phyloP scores from a whole-genome alignment of 225 moss, liverwort and hornwort species.

The Bryum argenteum region DNA sequence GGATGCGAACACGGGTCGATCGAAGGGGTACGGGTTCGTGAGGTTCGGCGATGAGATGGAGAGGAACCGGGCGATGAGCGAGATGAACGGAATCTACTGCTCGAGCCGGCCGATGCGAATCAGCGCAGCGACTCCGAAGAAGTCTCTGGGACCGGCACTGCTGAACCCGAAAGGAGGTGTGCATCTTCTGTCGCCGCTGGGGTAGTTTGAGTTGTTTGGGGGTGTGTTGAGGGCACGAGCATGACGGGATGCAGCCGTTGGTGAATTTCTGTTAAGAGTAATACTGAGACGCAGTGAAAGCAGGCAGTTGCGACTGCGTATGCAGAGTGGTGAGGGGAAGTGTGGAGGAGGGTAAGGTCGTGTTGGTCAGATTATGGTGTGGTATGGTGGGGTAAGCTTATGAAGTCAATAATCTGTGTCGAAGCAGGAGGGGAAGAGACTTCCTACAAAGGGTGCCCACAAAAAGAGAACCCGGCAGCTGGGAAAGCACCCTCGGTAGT shows the following conservation, averaged over 20 bases:
- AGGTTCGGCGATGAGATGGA: slow-evolving; percentile 99
- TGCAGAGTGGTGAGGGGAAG: slow-evolving; percentile 27
- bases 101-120: slow-evolving; percentile 99
- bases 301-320: slow-evolving; percentile 34
- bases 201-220: neutral
- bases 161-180: slow-evolving; percentile 64
- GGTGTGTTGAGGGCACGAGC: slow-evolving; percentile 28
- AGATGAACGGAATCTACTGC: slow-evolving; percentile 98
- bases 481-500: slow-evolving; percentile 75
- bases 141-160: slow-evolving; percentile 63
- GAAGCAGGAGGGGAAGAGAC: slow-evolving; percentile 71
- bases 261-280: slow-evolving; percentile 13
- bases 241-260: slow-evolving; percentile 30
- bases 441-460: slow-evolving; percentile 65
- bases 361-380: slow-evolving; percentile 38
- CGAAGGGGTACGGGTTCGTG: slow-evolving; percentile 99
- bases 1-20: slow-evolving; percentile 94
- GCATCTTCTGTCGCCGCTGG: slow-evolving; percentile 4
- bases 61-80: slow-evolving; percentile 98
- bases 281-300: slow-evolving; percentile 22
- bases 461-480: slow-evolving; percentile 58
- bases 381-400: slow-evolving; percentile 57
- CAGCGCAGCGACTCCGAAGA: slow-evolving; percentile 98
- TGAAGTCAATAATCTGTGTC: slow-evolving; percentile 63
- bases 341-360: slow-evolving; percentile 42